Conservation (phyloP, 352 stramenopile genomes). For the Stephanocyclus meneghinianus region DNA sequence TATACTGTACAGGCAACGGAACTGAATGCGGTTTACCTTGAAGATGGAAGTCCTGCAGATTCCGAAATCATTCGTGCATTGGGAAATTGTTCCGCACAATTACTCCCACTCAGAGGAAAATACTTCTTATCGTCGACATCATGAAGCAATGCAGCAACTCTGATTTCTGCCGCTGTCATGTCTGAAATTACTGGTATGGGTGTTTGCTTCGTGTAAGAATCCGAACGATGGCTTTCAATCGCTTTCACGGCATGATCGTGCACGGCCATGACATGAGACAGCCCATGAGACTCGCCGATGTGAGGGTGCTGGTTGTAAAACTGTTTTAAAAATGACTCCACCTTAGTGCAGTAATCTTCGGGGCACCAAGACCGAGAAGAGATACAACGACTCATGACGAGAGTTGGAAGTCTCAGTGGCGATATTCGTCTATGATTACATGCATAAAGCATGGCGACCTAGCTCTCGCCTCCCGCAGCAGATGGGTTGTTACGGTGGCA, state of each 20-base stretch:
- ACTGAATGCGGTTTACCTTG: neutral
- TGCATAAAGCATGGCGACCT: too few relatives aligned
- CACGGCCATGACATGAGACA: slow-evolving; percentile 51
- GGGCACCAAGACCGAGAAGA: neutral
- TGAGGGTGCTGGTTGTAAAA: slow-evolving; percentile 24
- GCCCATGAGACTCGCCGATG: slow-evolving; percentile 51
- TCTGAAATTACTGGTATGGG: neutral
- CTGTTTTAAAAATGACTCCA: neutral
- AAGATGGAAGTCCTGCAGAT: slow-evolving; percentile 15
- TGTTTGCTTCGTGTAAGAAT: neutral
- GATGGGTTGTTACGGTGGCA: too few relatives aligned
- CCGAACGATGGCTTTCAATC: slow-evolving; percentile 23
- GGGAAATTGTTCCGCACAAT: slow-evolving; percentile 10
- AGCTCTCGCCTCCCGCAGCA: too few relatives aligned
- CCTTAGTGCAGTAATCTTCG: slow-evolving; percentile 6
- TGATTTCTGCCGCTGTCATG: slow-evolving; percentile 44
- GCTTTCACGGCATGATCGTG: slow-evolving; percentile 48
- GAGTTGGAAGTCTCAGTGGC: neutral
- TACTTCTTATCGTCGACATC: slow-evolving; percentile 74
- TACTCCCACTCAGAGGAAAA: slow-evolving; percentile 42
- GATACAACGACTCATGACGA: neutral
- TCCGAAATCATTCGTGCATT: slow-evolving; percentile 42
- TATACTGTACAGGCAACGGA: neutral
- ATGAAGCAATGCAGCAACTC: slow-evolving; percentile 64
- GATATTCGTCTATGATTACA: neutral